Base-by-base conservation (phyloP, 768 basidiomycete genomes). In the Amanita rimosa region DNA sequence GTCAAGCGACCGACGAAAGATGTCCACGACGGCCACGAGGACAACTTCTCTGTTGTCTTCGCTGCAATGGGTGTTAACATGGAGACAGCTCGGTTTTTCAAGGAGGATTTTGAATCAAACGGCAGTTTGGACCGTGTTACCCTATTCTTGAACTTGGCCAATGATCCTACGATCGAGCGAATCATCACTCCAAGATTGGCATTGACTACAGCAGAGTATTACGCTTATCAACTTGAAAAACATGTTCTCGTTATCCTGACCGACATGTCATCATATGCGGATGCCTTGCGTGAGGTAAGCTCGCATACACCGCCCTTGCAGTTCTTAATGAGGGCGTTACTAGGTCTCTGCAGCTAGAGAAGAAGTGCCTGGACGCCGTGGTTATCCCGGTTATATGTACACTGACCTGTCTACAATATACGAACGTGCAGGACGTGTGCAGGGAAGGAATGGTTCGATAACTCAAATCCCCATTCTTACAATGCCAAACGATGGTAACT, bases 11-110 rank as follows among this genome's bases (percentile, higher is more conserved):
- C 96, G 6, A 92, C 89, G 41, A 98, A 98, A 67, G 92, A 89
- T 59, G 93, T 95, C 13, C 94, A 94, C 60, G 96, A 99, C 61
- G 95, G 93, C 49, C 95, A 98, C 68, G 95, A 96, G 73, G 95
- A 99, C 71, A 99, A 99, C 68, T 99, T 99, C 77, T 95, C 92
- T 42, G 94, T 99, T 60, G 96, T 98, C 42, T 99, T 98, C 64
- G 96, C 94, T 49, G 96, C 96, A 35, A 98, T 99, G 96, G 96
- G 96, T 78, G 96, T 95, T 52, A 99, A 99, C 73, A 96, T 96
- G 93, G 96, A 99, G 67, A 98, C 96, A 5, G 96, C 96, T 42
- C 83, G 95, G 46, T 99, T 96, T 76, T 99, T 99, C 86, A 94
- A 95, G 67, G 89, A 94, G 64, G 96, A 99, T 72, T 98, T 98